Conservation (phyloP, 2,329 filamentous ascomycete genomes). For the Pseudocercospora ulei region DNA sequence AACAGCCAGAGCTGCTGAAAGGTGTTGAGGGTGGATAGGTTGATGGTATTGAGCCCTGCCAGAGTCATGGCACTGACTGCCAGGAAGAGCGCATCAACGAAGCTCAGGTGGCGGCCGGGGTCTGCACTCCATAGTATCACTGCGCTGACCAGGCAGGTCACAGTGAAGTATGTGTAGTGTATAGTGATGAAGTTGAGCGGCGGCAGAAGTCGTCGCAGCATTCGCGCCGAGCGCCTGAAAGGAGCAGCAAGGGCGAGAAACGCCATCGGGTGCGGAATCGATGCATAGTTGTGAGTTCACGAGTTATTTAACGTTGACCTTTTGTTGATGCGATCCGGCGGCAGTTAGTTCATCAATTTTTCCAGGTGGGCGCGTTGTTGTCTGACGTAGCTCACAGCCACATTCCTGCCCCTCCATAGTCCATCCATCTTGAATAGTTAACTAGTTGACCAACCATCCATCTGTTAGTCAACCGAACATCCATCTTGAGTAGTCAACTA, state of each 20-base stretch:
- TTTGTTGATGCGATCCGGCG: too few species aligned
- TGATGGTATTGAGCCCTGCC: constrained; percentile 58
- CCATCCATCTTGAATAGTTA: too few species aligned
- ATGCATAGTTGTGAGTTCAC: background rate
- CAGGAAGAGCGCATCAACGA: constrained; percentile 58
- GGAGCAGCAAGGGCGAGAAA: background rate
- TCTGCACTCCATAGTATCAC: constrained; percentile 53
- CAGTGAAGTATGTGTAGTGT: constrained; percentile 59
- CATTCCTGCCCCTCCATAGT: too few species aligned
- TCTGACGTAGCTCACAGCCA: too few species aligned
- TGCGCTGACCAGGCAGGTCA: constrained; percentile 47
- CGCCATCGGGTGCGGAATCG: background rate
- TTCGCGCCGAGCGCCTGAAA: constrained; percentile 19
- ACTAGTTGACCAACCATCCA: too few species aligned
- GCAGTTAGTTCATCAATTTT: too few species aligned
- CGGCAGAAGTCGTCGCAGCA: constrained; percentile 22
- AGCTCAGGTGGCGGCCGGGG: constrained; percentile 46
- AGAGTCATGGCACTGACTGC: constrained; percentile 57
- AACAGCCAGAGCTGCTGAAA: constrained; percentile 60
- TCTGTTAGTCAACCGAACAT: too few species aligned
- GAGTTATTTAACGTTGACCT: background rate
- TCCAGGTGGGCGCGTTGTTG: too few species aligned
- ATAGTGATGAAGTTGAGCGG: constrained; percentile 37
- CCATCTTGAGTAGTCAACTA: too few species aligned
- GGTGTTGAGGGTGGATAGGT: constrained; percentile 54